phyloP scores from a whole-genome alignment of 2,329 filamentous ascomycete genomes.

The Magnaporthales sp. region DNA sequence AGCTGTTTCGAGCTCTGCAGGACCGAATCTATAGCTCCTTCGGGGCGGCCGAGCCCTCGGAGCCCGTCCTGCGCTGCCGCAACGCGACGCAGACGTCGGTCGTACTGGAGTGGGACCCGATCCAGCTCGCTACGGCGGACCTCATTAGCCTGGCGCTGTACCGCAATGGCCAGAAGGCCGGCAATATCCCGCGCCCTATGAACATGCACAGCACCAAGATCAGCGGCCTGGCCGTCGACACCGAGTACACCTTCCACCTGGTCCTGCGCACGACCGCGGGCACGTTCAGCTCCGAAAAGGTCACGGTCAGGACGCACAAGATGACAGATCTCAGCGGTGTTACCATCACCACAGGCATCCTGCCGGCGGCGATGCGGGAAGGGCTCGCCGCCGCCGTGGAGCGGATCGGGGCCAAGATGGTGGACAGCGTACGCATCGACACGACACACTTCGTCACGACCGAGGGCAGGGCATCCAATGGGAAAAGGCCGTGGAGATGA shows the following conservation, averaged over 20 bases:
- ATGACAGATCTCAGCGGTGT: constrained; percentile 97
- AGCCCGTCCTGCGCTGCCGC: constrained; percentile 78
- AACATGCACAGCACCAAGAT: constrained; percentile 96
- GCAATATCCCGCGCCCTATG: constrained; percentile 79
- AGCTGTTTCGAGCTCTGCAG: constrained; percentile 78
- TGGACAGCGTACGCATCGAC: constrained; percentile 86
- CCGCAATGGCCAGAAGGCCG: constrained; percentile 93
- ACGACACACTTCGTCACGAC: constrained; percentile 98
- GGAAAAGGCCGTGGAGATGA: constrained; percentile 97
- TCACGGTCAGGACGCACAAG: constrained; percentile 87
- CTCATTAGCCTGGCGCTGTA: constrained; percentile 84
- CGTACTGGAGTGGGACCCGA: constrained; percentile 95
- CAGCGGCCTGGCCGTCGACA: constrained; percentile 89
- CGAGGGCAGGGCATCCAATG: constrained; percentile 78
- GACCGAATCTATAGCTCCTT: constrained; percentile 80
- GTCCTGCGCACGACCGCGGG: constrained; percentile 86
- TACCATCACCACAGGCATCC: constrained; percentile 83
- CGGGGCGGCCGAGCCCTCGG: constrained; percentile 66
- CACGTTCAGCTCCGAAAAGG: constrained; percentile 73
- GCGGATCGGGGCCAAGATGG: constrained; percentile 85
- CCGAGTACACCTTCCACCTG: constrained; percentile 90
- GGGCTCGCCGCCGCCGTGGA: constrained; percentile 68
- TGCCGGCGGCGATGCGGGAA: constrained; percentile 66
- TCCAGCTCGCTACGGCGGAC: constrained; percentile 85
- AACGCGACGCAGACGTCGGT: constrained; percentile 98